Percentiles rank a stretch among this genome's conserved stretches.
phyloP scores from a whole-genome alignment of 2,329 filamentous ascomycete genomes.

The Cadophora malorum region DNA sequence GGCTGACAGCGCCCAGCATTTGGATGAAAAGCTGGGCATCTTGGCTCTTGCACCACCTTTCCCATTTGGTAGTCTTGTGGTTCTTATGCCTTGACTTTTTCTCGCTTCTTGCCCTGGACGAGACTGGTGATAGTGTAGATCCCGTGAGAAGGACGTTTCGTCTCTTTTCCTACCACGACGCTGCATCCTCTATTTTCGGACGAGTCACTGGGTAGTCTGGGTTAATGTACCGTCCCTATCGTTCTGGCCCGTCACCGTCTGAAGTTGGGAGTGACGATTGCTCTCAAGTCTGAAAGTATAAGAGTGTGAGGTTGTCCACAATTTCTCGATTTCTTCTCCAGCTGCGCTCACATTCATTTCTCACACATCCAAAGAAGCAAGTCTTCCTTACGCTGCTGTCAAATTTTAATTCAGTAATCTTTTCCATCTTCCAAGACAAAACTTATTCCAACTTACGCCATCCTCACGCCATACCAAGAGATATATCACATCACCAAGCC shows the following conservation, averaged over 20 bases:
- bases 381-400: constrained; percentile 29
- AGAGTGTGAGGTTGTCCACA: constrained; percentile 12
- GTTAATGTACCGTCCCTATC: constrained; percentile 26
- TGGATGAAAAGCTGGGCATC: constrained; percentile 19
- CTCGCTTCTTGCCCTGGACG: constrained; percentile 7
- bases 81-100: constrained; percentile 22
- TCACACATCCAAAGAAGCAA: constrained; percentile 34
- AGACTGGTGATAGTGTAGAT: constrained; percentile 3
- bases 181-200: constrained; percentile 16
- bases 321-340: constrained; percentile 30
- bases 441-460: constrained; percentile 15
- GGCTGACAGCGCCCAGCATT: neutral
- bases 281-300: constrained; percentile 22
- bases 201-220: constrained; percentile 8
- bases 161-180: neutral
- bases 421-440: constrained; percentile 18
- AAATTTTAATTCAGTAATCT: constrained; percentile 28
- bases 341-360: constrained; percentile 41
- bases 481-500: constrained; percentile 11
- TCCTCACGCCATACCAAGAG: constrained; percentile 14
- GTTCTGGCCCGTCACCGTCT: constrained; percentile 9
- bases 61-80: constrained; percentile 6
- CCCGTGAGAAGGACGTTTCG: constrained; percentile 4
- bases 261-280: neutral
- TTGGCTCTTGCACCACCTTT: constrained; percentile 24